Conservation (phyloP, 169 alveolate genomes). For the Eimeria tenella region DNA sequence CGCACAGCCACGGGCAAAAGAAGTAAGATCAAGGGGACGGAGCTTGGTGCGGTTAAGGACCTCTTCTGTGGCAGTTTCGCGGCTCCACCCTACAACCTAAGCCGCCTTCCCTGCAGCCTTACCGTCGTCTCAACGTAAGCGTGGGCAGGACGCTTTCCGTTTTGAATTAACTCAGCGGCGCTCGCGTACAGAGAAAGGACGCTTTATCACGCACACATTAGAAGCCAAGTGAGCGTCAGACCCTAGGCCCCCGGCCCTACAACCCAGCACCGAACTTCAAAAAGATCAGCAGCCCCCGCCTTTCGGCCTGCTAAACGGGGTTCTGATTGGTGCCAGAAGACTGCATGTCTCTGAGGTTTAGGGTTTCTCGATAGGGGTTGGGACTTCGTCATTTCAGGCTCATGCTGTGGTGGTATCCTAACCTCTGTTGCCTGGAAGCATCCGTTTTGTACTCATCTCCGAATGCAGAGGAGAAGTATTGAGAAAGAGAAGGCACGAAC, state of each 20-base stretch:
- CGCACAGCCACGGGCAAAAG: too few species aligned
- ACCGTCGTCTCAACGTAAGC: conserved; percentile 71
- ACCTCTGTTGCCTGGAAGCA: conserved; percentile 52
- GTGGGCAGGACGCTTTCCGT: conserved; percentile 75
- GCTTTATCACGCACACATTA: conserved; percentile 13
- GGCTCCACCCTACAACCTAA: too few species aligned
- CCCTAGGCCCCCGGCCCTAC: too few species aligned
- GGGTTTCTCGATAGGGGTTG: background rate
- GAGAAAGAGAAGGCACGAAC: conserved; percentile 57
- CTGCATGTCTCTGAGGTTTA: too few species aligned
- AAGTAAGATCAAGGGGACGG: too few species aligned
- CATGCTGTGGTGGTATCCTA: background rate
- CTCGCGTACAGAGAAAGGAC: conserved; percentile 43
- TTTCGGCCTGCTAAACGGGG: too few species aligned
- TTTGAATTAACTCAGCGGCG: conserved; percentile 50
- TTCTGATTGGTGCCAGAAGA: too few species aligned
- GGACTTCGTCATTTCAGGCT: background rate
- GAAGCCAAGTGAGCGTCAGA: too few species aligned
- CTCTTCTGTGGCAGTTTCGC: too few species aligned
- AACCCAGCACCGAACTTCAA: too few species aligned
- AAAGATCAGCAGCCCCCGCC: too few species aligned
- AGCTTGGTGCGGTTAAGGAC: too few species aligned
- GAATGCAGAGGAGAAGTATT: conserved; percentile 71
- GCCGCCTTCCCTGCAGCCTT: background rate
- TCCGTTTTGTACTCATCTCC: conserved; percentile 51